Conservation (phyloP, 495 filamentous ascomycete species). For the Parmelia sp. region DNA sequence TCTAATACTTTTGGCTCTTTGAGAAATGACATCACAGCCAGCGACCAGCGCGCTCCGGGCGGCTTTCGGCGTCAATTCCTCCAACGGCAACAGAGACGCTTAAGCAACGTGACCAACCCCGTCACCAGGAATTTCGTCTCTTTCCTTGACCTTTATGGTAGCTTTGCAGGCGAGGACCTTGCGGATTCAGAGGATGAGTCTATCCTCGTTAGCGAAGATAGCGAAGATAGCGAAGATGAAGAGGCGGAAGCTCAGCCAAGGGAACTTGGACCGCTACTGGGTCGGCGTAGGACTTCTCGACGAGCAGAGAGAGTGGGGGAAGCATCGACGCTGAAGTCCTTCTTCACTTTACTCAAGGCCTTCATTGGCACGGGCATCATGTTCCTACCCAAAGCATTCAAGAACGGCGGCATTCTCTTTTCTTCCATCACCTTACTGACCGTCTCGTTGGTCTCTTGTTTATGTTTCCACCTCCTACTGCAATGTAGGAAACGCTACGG, state of each 20-base stretch:
- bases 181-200: slow-evolving; percentile 58
- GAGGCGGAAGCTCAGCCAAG: slow-evolving; percentile 38
- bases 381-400: slow-evolving; percentile 63
- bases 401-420: slow-evolving; percentile 62
- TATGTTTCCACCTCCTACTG: slow-evolving; percentile 60
- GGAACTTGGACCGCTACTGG: slow-evolving; percentile 49
- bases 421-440: slow-evolving; percentile 52
- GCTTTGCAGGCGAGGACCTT: slow-evolving; percentile 66
- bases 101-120: slow-evolving; percentile 41
- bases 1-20: slow-evolving; percentile 19
- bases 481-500: slow-evolving; percentile 46
- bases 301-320: slow-evolving; percentile 41
- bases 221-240: slow-evolving; percentile 38
- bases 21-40: slow-evolving; percentile 34
- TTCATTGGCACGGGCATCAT: slow-evolving; percentile 63
- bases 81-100: slow-evolving; percentile 41
- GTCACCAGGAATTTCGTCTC: slow-evolving; percentile 60
- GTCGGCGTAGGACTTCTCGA: slow-evolving; percentile 41
- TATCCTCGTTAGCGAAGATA: slow-evolving; percentile 34
- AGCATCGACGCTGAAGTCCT: slow-evolving; percentile 55
- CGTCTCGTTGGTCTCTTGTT: slow-evolving; percentile 48
- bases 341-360: slow-evolving; percentile 62
- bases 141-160: slow-evolving; percentile 63
- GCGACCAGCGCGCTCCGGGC: slow-evolving; percentile 50
- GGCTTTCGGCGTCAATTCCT: slow-evolving; percentile 58